Conservation (phyloP, 345 rosid species). For the Eucalyptus sideroxylon region DNA sequence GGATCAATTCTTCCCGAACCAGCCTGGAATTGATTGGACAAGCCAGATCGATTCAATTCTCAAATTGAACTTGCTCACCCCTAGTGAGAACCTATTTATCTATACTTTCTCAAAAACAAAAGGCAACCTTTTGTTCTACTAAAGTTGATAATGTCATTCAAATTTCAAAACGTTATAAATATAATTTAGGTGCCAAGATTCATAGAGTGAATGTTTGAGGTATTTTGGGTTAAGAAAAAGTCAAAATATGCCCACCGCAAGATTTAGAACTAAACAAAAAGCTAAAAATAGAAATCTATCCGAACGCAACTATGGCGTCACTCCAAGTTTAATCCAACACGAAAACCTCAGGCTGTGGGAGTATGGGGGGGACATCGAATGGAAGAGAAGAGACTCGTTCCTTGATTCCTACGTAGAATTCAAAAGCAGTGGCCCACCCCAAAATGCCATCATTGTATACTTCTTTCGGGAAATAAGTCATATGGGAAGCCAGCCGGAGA, state of each 20-base stretch:
- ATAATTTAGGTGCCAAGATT: neutral
- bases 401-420: neutral
- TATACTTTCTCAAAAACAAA: neutral
- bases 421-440: neutral
- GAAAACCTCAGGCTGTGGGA: neutral
- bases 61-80: neutral
- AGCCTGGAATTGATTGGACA: neutral
- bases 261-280: neutral
- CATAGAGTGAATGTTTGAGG: neutral
- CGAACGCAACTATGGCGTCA: neutral
- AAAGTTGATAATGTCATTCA: neutral
- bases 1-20: neutral
- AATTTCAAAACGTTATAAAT: neutral
- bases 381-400: neutral
- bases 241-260: neutral
- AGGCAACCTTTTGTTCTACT: neutral
- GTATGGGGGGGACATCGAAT: neutral
- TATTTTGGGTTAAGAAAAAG: neutral
- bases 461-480: neutral
- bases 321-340: neutral
- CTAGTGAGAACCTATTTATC: neutral
- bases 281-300: neutral
- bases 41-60: neutral
- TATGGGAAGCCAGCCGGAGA: neutral
- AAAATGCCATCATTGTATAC: neutral